Evolutionary conservation across 2,329 filamentous ascomycete genomes (phyloP), one percentile per base, ranked within the genome.

Genomic region (Diaporthe vaccinii): DNA sequence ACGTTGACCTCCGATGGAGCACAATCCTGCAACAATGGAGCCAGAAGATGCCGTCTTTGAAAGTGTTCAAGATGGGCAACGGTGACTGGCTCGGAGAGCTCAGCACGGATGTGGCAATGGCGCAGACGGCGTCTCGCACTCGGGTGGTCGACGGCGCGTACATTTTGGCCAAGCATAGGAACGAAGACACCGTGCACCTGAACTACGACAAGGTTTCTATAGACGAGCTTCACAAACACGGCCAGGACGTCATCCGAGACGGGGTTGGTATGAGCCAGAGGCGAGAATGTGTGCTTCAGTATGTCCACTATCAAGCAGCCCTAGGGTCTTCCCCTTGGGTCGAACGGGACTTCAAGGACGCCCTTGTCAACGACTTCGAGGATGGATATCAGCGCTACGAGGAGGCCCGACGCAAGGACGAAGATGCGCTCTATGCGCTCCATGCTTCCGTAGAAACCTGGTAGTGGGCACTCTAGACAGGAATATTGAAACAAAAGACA

Each of bases 191-290:
- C 1, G n/a, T 69, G 6, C 72, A 73, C 17, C 1, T 74, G 28
- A 62, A 74, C 31, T 74, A 74, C 44, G 71, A 76, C 74, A 73
- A 69, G 25, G 31, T 15, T 4, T 73, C 61, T 3, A 17, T 70
- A 7, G 25, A 55, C 1, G 51, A 59, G 25, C 20, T n/a, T 28
- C 36, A 31, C n/a, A 46, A 44, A 28, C 6, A 51, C 22, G 51
- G 72, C 15, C 28, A 53, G 9, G 31, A 8, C 3, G 9, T 53
- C 28, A 57, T 73, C n/a, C 15, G 9, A 12, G 36, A 70, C 4
- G 72, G 70, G 0, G 36, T 65, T 12, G 74, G 71, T 34, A 17
- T 76, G 44, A 49, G 22, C 2, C 61, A 70, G 28, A n/a, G 25
- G 4, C 53, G 72, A 44, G 55, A 57, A 46, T 61, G 20, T 20